These are phyloP conservation scores for Penicillium hordei DNA, from an alignment of 2,329 filamentous ascomycete species.

Conservation along the genomic window DNA sequence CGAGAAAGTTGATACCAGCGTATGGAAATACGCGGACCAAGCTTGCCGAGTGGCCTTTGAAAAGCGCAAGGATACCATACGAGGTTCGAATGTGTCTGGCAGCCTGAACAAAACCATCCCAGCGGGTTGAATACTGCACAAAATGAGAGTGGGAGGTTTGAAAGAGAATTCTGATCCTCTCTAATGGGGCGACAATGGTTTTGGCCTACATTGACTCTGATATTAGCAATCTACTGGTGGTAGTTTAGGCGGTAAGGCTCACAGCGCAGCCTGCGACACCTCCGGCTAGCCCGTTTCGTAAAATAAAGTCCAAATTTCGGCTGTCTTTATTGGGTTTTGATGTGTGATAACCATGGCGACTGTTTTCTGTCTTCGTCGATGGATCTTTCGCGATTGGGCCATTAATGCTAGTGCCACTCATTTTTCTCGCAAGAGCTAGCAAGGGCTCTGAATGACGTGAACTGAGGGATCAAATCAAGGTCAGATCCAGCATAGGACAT, in stretches of 20 bases:
- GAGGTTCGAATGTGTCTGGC: constrained; percentile 58
- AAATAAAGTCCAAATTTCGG: constrained; percentile 76
- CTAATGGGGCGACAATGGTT: constrained; percentile 5
- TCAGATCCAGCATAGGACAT: neutral
- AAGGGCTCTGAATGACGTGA: neutral
- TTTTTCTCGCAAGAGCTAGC: neutral
- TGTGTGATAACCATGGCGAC: too few species aligned
- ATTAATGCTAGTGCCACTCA: neutral
- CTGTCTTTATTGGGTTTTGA: constrained; percentile 41
- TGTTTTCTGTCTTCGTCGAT: neutral
- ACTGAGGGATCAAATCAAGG: neutral
- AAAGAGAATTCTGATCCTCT: constrained; percentile 7
- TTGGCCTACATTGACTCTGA: neutral
- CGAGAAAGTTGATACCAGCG: constrained; percentile 94
- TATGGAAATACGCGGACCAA: constrained; percentile 95
- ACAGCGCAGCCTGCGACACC: constrained; percentile 88
- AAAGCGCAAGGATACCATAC: constrained; percentile 51
- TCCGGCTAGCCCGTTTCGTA: constrained; percentile 79
- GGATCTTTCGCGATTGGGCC: neutral
- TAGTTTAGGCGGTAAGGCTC: constrained; percentile 36
- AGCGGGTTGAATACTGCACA: constrained; percentile 79
- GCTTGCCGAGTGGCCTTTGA: constrained; percentile 91
- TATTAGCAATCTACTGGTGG: neutral
- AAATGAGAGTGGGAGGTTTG: constrained; percentile 3
- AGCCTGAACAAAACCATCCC: constrained; percentile 72